Evolutionary conservation across 2,329 filamentous ascomycete genomes (phyloP).

Genomic region (Exserohilum rostratum): DNA sequence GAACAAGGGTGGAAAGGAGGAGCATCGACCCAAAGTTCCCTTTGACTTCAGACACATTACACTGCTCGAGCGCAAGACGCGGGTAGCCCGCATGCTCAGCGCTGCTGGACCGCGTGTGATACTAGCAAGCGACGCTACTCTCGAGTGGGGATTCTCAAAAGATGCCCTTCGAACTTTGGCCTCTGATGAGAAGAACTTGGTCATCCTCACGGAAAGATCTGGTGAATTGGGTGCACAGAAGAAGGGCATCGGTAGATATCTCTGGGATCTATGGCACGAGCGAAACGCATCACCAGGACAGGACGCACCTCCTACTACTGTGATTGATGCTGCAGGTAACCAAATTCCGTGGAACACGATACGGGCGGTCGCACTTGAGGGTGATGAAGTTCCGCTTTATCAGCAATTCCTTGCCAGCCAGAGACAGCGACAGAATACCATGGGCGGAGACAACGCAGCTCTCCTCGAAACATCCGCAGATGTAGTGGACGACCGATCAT

Average conservation of each 20-base stretch:
- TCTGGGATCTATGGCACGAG: constrained; percentile 68
- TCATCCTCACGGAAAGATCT: constrained; percentile 83
- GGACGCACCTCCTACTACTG: constrained; percentile 51
- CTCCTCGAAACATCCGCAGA: constrained; percentile 73
- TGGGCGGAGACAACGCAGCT: constrained; percentile 68
- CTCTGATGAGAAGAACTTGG: constrained; percentile 76
- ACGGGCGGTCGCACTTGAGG: constrained; percentile 69
- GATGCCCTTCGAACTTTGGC: constrained; percentile 77
- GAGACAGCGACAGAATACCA: constrained; percentile 81
- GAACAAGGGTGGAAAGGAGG: constrained; percentile 48
- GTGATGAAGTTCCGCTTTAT: constrained; percentile 79
- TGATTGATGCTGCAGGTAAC: constrained; percentile 69
- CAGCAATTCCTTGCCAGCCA: constrained; percentile 92
- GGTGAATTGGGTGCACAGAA: constrained; percentile 47
- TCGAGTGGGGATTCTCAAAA: constrained; percentile 95
- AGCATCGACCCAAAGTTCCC: constrained; percentile 67
- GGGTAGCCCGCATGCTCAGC: constrained; percentile 73
- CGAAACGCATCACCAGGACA: constrained; percentile 29
- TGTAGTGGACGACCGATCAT: constrained; percentile 81
- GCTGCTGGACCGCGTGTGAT: constrained; percentile 71
- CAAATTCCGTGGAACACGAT: constrained; percentile 36
- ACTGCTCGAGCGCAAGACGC: constrained; percentile 79
- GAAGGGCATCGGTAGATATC: constrained; percentile 66
- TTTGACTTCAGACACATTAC: constrained; percentile 90
- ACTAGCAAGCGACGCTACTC: constrained; percentile 83